Percentiles rank a stretch among this genome's conserved stretches.
Conservation (phyloP, 2,329 filamentous ascomycete genomes). For the Sphaerulina vaccinii region DNA sequence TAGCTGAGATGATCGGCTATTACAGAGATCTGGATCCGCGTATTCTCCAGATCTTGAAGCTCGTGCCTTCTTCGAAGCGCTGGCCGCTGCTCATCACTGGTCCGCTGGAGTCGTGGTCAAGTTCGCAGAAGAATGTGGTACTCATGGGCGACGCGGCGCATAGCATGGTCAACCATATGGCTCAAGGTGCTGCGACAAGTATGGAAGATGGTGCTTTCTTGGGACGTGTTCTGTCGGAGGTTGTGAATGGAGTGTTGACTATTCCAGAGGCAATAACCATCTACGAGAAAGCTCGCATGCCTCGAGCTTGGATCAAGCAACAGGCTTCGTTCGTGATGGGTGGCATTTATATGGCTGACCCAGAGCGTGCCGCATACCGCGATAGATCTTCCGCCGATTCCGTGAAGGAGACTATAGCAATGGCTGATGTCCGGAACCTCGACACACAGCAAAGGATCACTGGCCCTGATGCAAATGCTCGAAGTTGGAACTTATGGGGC, state of each 20-base stretch:
- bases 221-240: constrained; percentile 38
- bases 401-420: constrained; percentile 15
- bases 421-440: constrained; percentile 37
- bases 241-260: constrained; percentile 36
- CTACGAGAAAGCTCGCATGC: constrained; percentile 45
- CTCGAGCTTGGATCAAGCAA: constrained; percentile 44
- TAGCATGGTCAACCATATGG: constrained; percentile 46
- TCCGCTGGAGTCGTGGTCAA: constrained; percentile 43
- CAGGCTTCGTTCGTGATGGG: constrained; percentile 43
- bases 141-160: constrained; percentile 44
- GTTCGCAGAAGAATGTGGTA: constrained; percentile 42
- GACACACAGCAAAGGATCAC: constrained; percentile 31
- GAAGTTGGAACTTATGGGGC: constrained; percentile 42
- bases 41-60: constrained; percentile 42
- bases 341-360: constrained; percentile 36
- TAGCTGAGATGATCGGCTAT: constrained; percentile 44
- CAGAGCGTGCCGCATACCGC: constrained; percentile 23
- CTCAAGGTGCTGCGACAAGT: constrained; percentile 45
- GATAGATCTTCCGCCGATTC: constrained; percentile 11
- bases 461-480: constrained; percentile 27
- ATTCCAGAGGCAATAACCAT: constrained; percentile 39
- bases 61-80: constrained; percentile 34
- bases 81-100: constrained; percentile 47
- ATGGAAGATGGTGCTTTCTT: constrained; percentile 49
- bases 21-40: constrained; percentile 48